Conservation (phyloP, 2,329 filamentous ascomycete species). For the Leptographium galeiforme region DNA sequence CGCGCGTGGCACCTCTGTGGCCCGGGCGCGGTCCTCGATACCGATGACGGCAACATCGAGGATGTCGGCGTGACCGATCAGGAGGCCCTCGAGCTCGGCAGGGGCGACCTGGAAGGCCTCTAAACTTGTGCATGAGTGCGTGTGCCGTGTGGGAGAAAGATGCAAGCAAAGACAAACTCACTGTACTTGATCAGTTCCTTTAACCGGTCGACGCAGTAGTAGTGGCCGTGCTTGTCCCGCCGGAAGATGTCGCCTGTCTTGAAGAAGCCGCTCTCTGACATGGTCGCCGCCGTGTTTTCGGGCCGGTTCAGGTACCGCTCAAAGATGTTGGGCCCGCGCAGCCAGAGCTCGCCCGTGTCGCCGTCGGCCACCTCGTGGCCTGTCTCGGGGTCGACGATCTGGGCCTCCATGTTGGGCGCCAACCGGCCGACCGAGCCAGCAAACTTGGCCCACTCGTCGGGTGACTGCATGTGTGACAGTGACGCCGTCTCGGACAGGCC, state of each 20-base stretch:
- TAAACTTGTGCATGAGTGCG: slow-evolving; percentile 24
- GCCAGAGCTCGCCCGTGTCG: slow-evolving; percentile 55
- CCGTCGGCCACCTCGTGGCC: slow-evolving; percentile 40
- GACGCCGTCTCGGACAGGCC: slow-evolving; percentile 81
- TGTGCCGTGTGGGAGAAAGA: not conserved
- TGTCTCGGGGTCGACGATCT: slow-evolving; percentile 56
- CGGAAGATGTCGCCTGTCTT: slow-evolving; percentile 81
- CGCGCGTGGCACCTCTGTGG: slow-evolving; percentile 56
- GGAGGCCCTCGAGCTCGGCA: slow-evolving; percentile 44
- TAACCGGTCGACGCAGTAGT: slow-evolving; percentile 80
- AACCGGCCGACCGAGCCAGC: slow-evolving; percentile 70
- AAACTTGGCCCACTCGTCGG: slow-evolving; percentile 61
- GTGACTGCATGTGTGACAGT: slow-evolving; percentile 58
- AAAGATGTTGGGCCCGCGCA: slow-evolving; percentile 71
- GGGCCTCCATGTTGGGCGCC: slow-evolving; percentile 66
- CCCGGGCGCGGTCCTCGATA: slow-evolving; percentile 43
- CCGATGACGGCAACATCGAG: slow-evolving; percentile 50
- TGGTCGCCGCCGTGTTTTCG: slow-evolving; percentile 54
- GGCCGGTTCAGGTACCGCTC: slow-evolving; percentile 65
- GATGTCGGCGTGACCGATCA: slow-evolving; percentile 29
- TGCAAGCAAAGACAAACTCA: slow-evolving; percentile 18
- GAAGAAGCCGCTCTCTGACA: slow-evolving; percentile 72
- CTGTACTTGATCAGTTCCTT: slow-evolving; percentile 54
- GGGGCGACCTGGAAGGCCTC: slow-evolving; percentile 60
- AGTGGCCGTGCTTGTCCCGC: slow-evolving; percentile 63